Conservation (phyloP, 2,329 filamentous ascomycete genomes). For the Zelopaecilomyces penicillatus region DNA sequence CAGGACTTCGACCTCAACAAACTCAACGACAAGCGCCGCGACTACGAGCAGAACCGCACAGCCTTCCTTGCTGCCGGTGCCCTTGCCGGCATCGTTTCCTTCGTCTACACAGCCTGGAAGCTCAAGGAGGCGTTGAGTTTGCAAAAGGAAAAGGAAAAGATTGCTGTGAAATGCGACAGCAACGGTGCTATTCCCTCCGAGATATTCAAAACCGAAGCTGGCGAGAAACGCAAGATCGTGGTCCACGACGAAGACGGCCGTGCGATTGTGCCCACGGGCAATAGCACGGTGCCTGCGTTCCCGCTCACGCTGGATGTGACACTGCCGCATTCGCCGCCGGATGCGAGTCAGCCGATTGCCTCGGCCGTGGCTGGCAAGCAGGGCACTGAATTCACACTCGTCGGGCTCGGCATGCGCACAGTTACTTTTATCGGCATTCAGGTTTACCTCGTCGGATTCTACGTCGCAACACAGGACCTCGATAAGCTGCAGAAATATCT, state of each 20-base stretch:
- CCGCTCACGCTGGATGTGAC: slow-evolving; percentile 63
- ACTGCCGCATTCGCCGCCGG: slow-evolving; percentile 18
- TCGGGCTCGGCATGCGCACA: slow-evolving; percentile 79
- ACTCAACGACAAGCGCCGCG: slow-evolving; percentile 36
- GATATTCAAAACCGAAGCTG: slow-evolving; percentile 40
- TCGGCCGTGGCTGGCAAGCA: slow-evolving; percentile 30
- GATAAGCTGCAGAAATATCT: slow-evolving; percentile 70
- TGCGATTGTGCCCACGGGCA: slow-evolving; percentile 74
- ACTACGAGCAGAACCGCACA: slow-evolving; percentile 43
- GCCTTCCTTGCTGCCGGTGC: slow-evolving; percentile 45
- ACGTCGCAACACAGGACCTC: slow-evolving; percentile 78
- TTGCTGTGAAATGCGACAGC: slow-evolving; percentile 35
- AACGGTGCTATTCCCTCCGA: slow-evolving; percentile 29
- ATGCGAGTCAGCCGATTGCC: slow-evolving; percentile 20
- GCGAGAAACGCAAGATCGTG: slow-evolving; percentile 48
- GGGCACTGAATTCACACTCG: slow-evolving; percentile 69
- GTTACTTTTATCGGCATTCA: slow-evolving; percentile 86
- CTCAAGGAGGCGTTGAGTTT: slow-evolving; percentile 33
- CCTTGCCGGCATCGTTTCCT: slow-evolving; percentile 40
- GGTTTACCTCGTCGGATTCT: slow-evolving; percentile 91
- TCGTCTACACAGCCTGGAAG: slow-evolving; percentile 44
- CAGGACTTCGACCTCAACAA: slow-evolving; percentile 43
- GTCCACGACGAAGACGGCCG: slow-evolving; percentile 59
- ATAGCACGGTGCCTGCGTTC: slow-evolving; percentile 70
- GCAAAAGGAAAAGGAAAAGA: slow-evolving; percentile 25